A percentile compares a stretch with the other conserved stretches of the same genome.
Conservation (phyloP, 768 basidiomycete species). For the Saitozyma sp. region DNA sequence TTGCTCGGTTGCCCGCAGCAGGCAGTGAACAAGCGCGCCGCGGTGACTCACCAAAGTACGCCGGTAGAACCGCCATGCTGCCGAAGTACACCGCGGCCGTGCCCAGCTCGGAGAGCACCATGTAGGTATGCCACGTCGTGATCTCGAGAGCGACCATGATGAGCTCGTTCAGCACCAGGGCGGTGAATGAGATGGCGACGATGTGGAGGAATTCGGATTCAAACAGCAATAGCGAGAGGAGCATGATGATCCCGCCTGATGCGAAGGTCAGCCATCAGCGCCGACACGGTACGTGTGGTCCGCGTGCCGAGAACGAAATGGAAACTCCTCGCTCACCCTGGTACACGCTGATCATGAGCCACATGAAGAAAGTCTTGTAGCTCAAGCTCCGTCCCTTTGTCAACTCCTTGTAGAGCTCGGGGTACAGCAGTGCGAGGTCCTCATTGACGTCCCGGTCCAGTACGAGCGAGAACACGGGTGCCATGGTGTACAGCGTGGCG, state of each 20-base stretch:
- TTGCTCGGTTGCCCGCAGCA: neutral
- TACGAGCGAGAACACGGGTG: slow-evolving; percentile 95
- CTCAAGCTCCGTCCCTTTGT: slow-evolving; percentile 94
- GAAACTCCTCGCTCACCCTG: slow-evolving; percentile 64
- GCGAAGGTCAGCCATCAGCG: neutral
- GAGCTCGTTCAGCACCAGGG: slow-evolving; percentile 90
- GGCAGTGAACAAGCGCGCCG: neutral
- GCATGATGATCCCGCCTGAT: slow-evolving; percentile 94
- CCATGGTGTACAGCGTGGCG: slow-evolving; percentile 96
- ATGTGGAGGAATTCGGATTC: slow-evolving; percentile 98
- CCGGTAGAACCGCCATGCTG: slow-evolving; percentile 89
- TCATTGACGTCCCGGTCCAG: slow-evolving; percentile 94
- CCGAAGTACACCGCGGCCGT: slow-evolving; percentile 84
- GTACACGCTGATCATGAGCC: slow-evolving; percentile 96
- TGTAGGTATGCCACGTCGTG: slow-evolving; percentile 96
- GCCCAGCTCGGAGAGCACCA: slow-evolving; percentile 86
- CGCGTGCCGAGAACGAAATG: neutral
- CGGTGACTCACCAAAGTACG: slow-evolving; percentile 83
- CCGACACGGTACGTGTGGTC: too few relatives aligned
- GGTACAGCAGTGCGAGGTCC: slow-evolving; percentile 90
- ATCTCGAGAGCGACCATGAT: slow-evolving; percentile 99
- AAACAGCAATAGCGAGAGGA: slow-evolving; percentile 91
- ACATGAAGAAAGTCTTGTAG: slow-evolving; percentile 97
- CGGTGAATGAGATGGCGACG: slow-evolving; percentile 96
- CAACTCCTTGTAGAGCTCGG: slow-evolving; percentile 95